Conservation (phyloP, 2,329 filamentous ascomycete species). For the Fusarium compactum region DNA sequence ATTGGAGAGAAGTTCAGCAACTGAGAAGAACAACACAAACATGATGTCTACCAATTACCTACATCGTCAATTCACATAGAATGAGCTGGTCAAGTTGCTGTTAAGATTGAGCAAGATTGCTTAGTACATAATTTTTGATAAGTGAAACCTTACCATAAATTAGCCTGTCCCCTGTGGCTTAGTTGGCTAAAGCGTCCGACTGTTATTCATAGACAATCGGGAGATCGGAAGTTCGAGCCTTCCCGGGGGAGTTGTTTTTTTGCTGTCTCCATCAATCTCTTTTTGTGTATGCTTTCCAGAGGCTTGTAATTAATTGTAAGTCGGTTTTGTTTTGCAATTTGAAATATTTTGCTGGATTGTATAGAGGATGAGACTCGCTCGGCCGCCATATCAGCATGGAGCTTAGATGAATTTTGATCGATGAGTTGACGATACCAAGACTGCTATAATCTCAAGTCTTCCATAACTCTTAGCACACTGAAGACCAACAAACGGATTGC, state of each 20-base stretch:
- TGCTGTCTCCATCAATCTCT: rapidly evolving
- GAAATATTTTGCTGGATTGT: background rate
- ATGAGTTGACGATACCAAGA: too few relatives aligned
- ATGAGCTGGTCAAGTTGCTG: too few relatives aligned
- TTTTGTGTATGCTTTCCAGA: background rate
- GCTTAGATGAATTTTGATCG: too few relatives aligned
- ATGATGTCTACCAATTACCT: background rate
- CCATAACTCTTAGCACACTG: too few relatives aligned
- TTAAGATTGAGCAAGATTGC: rapidly evolving
- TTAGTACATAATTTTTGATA: background rate
- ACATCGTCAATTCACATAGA: background rate
- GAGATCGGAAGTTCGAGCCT: conserved; percentile 50
- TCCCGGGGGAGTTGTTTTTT: conserved; percentile 42
- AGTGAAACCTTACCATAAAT: rapidly evolving
- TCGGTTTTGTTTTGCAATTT: background rate
- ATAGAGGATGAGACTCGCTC: background rate
- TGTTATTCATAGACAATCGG: conserved; percentile 46
- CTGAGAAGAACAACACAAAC: background rate
- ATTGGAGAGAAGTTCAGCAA: background rate
- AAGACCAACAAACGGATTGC: too few relatives aligned
- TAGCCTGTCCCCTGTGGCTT: conserved; percentile 16
- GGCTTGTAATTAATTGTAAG: too few relatives aligned
- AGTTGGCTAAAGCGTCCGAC: conserved; percentile 44
- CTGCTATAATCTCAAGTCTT: too few relatives aligned
- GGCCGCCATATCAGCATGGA: background rate